These are phyloP conservation scores for Yamadazyma diospyri DNA, from an alignment of 1,139 yeast genomes.

Conservation along the genomic window DNA sequence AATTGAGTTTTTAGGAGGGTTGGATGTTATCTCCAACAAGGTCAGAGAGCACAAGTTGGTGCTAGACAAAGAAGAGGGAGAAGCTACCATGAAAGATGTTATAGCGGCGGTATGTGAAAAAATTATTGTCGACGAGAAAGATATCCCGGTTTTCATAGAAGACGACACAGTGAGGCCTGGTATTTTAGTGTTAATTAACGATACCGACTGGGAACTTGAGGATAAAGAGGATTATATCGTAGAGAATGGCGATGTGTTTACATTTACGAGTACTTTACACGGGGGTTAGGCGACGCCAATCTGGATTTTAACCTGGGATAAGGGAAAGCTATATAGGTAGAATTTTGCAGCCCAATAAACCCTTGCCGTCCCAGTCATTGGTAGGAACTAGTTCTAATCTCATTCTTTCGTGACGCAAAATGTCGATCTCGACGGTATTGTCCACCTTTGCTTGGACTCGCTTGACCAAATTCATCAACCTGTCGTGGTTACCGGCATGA, in stretches of 20 bases:
- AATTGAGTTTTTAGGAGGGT: slow-evolving; percentile 60
- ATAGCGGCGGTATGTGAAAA: slow-evolving; percentile 51
- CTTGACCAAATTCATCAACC: slow-evolving; percentile 36
- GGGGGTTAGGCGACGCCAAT: slow-evolving; percentile 87
- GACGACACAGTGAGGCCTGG: slow-evolving; percentile 87
- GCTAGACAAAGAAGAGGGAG: slow-evolving; percentile 39
- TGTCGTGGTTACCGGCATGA: slow-evolving; percentile 50
- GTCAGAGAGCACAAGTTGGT: slow-evolving; percentile 46
- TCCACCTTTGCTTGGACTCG: slow-evolving; percentile 25
- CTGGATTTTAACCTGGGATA: neutral
- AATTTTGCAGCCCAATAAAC: slow-evolving; percentile 70
- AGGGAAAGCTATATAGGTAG: slow-evolving; percentile 36
- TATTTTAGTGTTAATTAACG: slow-evolving; percentile 84
- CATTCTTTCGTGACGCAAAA: slow-evolving; percentile 28
- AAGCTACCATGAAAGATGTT: slow-evolving; percentile 53
- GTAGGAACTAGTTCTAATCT: slow-evolving; percentile 47
- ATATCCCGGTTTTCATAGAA: slow-evolving; percentile 72
- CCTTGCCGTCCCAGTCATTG: slow-evolving; percentile 64
- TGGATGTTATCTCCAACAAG: slow-evolving; percentile 61
- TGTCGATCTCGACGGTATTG: slow-evolving; percentile 28
- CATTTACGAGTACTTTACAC: slow-evolving; percentile 90
- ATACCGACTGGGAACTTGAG: slow-evolving; percentile 95
- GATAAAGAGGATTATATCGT: slow-evolving; percentile 79
- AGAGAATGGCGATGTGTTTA: slow-evolving; percentile 71
- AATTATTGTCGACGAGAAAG: slow-evolving; percentile 59